Conservation (phyloP, 306 rosid genomes). For the Glycyrrhiza uralensis region DNA sequence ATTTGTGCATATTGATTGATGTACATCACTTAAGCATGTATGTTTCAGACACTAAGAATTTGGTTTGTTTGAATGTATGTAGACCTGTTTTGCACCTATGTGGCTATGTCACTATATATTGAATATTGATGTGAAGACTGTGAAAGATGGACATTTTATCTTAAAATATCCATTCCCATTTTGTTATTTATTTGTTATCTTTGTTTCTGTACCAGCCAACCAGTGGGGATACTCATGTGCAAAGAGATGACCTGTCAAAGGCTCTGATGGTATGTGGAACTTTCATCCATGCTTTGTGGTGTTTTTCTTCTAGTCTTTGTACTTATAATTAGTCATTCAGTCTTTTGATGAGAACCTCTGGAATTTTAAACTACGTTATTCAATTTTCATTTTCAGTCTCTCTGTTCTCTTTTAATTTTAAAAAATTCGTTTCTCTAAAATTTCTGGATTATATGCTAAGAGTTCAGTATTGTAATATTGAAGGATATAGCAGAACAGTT, state of each 20-base stretch:
- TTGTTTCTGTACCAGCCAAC: slow-evolving; percentile 46
- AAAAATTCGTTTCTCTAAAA: neutral
- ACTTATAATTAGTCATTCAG: neutral
- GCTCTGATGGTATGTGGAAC: slow-evolving; percentile 74
- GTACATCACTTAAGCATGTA: slow-evolving; percentile 12
- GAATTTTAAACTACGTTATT: neutral
- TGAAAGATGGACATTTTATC: slow-evolving; percentile 4
- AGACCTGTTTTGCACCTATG: slow-evolving; percentile 3
- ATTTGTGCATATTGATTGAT: slow-evolving; percentile 6
- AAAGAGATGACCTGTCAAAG: slow-evolving; percentile 73
- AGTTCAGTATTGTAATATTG: neutral
- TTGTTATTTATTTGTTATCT: slow-evolving; percentile 27
- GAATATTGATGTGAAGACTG: slow-evolving; percentile 1
- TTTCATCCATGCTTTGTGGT: slow-evolving; percentile 22
- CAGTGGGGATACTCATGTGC: slow-evolving; percentile 59
- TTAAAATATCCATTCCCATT: slow-evolving; percentile 15
- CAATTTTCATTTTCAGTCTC: neutral
- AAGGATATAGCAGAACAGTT: neutral
- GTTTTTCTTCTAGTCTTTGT: slow-evolving; percentile 1
- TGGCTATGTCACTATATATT: neutral
- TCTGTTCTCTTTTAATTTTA: neutral
- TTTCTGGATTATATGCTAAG: neutral
- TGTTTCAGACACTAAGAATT: neutral
- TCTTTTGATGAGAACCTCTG: slow-evolving; percentile 1
- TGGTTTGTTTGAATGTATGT: neutral